phyloP scores from a whole-genome alignment of 2,329 filamentous ascomycete species.

The Hypomyces rosellus region DNA sequence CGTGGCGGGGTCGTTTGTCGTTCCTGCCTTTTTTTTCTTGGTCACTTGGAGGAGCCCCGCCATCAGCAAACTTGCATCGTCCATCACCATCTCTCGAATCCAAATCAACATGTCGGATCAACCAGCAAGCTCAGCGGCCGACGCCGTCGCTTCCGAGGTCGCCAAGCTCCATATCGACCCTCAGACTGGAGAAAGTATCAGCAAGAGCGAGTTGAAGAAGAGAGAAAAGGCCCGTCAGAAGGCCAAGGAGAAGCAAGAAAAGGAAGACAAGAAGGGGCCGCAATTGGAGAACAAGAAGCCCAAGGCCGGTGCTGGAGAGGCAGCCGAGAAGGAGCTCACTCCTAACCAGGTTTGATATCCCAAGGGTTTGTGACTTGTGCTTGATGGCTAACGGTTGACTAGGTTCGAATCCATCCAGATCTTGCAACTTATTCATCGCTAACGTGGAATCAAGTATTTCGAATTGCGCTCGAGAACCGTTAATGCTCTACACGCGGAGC shows the following conservation, averaged over 20 bases:
- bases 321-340: slow-evolving; percentile 48
- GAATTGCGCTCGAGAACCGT: slow-evolving; percentile 89
- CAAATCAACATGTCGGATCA: slow-evolving; percentile 19
- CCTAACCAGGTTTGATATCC: slow-evolving; percentile 40
- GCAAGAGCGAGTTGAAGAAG: slow-evolving; percentile 90
- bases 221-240: slow-evolving; percentile 84
- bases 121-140: slow-evolving; percentile 22
- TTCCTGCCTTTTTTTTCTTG: too few species aligned
- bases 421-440: too few species aligned
- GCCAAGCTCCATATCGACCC: slow-evolving; percentile 82
- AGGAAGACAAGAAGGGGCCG: slow-evolving; percentile 58
- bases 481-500: slow-evolving; percentile 33
- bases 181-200: slow-evolving; percentile 81
- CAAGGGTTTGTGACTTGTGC: background rate
- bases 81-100: background rate
- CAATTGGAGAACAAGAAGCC: slow-evolving; percentile 9
- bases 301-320: slow-evolving; percentile 49
- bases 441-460: slow-evolving; percentile 55
- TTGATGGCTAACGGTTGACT: background rate
- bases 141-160: slow-evolving; percentile 42
- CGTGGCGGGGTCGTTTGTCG: too few species aligned
- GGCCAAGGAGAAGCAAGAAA: slow-evolving; percentile 84
- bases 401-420: too few species aligned
- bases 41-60: background rate
- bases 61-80: background rate